Evolutionary conservation across 352 stramenopile genomes (phyloP).

Genomic region (Globisporangium splendens): DNA sequence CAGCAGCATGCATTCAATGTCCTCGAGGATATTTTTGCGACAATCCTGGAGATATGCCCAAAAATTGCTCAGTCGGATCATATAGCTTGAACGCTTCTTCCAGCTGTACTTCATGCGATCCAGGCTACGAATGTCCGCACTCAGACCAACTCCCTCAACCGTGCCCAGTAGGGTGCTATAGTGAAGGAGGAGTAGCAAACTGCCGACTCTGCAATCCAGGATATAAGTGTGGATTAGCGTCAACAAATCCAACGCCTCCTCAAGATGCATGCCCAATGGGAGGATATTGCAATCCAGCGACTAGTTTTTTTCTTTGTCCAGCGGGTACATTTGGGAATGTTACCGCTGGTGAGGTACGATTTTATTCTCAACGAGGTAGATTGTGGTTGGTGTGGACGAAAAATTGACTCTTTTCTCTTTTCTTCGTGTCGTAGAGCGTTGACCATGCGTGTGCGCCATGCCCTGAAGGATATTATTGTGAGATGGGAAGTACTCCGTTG

Average conservation of each 20-base stretch:
- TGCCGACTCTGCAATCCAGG: slow-evolving; percentile 62
- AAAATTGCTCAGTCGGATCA: slow-evolving; percentile 72
- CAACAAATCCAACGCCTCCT: slow-evolving; percentile 70
- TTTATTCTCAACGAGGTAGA: background rate
- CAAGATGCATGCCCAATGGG: slow-evolving; percentile 86
- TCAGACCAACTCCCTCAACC: slow-evolving; percentile 66
- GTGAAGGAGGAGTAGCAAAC: slow-evolving; percentile 62
- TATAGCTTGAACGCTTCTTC: slow-evolving; percentile 74
- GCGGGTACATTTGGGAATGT: slow-evolving; percentile 84
- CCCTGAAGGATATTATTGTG: slow-evolving; percentile 73
- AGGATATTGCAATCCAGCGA: slow-evolving; percentile 85
- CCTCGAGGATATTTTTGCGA: slow-evolving; percentile 82
- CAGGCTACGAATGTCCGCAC: slow-evolving; percentile 82
- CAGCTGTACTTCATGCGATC: slow-evolving; percentile 59
- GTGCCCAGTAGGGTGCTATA: slow-evolving; percentile 89
- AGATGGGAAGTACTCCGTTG: slow-evolving; percentile 66
- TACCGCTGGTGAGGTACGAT: slow-evolving; percentile 63
- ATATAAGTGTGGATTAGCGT: slow-evolving; percentile 80
- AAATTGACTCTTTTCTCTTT: background rate
- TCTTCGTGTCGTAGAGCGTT: slow-evolving; percentile 42
- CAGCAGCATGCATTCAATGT: slow-evolving; percentile 67
- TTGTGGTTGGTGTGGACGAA: background rate
- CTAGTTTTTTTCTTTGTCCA: slow-evolving; percentile 83
- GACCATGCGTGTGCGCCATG: slow-evolving; percentile 75
- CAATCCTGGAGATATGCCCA: slow-evolving; percentile 48